Evolutionary conservation across 2,329 filamentous ascomycete species (phyloP).

Genomic region (Neofusicoccum laricinum): DNA sequence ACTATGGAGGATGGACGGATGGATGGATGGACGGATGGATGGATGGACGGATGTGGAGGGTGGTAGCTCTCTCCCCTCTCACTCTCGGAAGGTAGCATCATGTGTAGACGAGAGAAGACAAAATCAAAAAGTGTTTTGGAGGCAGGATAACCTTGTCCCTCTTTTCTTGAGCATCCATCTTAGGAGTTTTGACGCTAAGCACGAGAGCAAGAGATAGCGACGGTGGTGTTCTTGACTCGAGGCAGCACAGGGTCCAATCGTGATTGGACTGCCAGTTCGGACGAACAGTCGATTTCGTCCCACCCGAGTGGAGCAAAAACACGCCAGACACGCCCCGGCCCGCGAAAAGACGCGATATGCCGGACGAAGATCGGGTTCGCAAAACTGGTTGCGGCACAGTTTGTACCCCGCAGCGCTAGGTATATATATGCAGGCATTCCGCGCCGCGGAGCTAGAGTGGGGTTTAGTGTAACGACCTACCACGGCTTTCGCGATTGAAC

Average conservation of each 20-base stretch:
- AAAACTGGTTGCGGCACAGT: too few relatives aligned
- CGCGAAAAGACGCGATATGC: too few relatives aligned
- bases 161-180: not conserved
- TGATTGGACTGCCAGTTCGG: not conserved
- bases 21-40: too few relatives aligned
- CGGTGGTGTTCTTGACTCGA: not conserved
- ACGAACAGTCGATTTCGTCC: not conserved
- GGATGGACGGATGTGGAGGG: not conserved
- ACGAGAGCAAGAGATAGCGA: not conserved
- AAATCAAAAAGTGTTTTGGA: not conserved
- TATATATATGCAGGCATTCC: not conserved
- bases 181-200: too few relatives aligned
- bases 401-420: not conserved
- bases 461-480: not conserved
- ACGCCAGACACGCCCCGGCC: not conserved
- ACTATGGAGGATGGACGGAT: not conserved
- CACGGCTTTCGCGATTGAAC: too few relatives aligned
- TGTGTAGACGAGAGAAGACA: constrained; percentile 5
- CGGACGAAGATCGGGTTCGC: too few relatives aligned
- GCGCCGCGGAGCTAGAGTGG: not conserved
- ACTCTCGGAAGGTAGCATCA: too few relatives aligned
- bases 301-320: not conserved
- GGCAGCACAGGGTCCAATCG: not conserved
- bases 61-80: not conserved
- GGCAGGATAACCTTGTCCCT: too few relatives aligned